Percentiles rank a stretch among this genome's conserved stretches.
Conservation (phyloP, 192 early-diverging fungal genomes). For the Globomyces pollinis-pini region DNA sequence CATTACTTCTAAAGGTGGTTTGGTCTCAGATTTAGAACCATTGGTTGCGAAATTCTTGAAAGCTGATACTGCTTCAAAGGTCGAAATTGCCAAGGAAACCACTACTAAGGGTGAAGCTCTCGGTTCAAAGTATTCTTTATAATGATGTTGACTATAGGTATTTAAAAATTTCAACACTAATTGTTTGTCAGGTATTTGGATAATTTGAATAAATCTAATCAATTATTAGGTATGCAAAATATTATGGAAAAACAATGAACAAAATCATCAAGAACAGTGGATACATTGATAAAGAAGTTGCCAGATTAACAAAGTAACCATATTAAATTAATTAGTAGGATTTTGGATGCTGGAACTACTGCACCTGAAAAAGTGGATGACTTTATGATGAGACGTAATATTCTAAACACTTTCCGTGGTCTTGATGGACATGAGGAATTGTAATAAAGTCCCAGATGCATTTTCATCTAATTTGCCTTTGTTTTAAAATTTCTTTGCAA, state of each 20-base stretch:
- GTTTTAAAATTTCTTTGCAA: neutral
- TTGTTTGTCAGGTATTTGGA: neutral
- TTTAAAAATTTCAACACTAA: no score
- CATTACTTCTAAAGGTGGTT: no score
- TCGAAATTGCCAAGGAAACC: slow-evolving; percentile 29
- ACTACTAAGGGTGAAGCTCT: no score
- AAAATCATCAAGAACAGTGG: slow-evolving; percentile 63
- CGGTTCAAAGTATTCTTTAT: no score
- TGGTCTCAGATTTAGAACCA: no score
- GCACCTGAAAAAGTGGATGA: slow-evolving; percentile 69
- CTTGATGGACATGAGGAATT: neutral
- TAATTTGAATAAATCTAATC: no score
- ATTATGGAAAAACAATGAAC: slow-evolving; percentile 90
- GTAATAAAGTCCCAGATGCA: neutral
- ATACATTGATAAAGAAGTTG: slow-evolving; percentile 72
- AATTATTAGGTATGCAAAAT: slow-evolving; percentile 54
- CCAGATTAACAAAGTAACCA: slow-evolving; percentile 74
- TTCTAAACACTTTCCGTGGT: slow-evolving; percentile 41
- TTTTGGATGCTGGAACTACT: slow-evolving; percentile 61
- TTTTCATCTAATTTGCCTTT: neutral
- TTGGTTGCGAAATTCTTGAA: slow-evolving; percentile 53
- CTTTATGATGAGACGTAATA: slow-evolving; percentile 82
- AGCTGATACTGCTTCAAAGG: slow-evolving; percentile 36
- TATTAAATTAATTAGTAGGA: no score
- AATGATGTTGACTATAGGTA: neutral